Base-by-base conservation (phyloP, 2,329 filamentous ascomycete species). In the Monosporascus ibericus region DNA sequence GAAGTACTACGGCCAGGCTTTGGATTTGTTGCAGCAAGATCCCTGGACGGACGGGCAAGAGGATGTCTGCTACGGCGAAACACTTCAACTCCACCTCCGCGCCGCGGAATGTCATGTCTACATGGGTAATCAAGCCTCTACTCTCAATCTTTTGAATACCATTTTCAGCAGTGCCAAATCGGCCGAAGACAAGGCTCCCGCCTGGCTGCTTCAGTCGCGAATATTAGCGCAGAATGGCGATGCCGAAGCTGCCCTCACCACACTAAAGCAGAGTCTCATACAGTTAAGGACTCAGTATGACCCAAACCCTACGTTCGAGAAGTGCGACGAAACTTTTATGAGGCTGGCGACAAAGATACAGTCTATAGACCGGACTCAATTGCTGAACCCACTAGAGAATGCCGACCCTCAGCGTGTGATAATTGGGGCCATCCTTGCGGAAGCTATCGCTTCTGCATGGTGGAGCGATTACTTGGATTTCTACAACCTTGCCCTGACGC, bases 21-120 rank as follows among this genome's bases (percentile, higher is more conserved):
- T 96, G 46, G 77, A 78, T 9, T 77, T 97, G n/a, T 76, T 97
- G 15, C 91, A 95, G 65, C 75, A 86, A 6, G 74, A 88, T 50
- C 85, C 88, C 1, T 97, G 92, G 92, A 76, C 81, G 42, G 84
- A 87, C 30, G 76, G 75, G 6, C 69, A 73, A 15, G 77, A 81
- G 5, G 92, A 96, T 65, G 86, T 88, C 0, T 87, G 84, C 46
- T 96, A 96, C 62, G 85, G 90, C 11, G 92, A 97, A 71, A 95
- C 91, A 0, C 76, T 95, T 56, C 84, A 86, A 56, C 75, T 95
- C 2, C 85, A 90, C 66, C 84, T 91, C 5, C 84, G 88, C 50
- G 84, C 89, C 5, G 88, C 91, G 3, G 91, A 96, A 67, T 90
- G 89, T 65, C 86, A 89, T 60, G 83, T 91, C 63, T 90, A 88